Percentiles rank a stretch among this genome's conserved stretches.
phyloP scores from a whole-genome alignment of 345 rosid species.

The Citrus maxima region DNA sequence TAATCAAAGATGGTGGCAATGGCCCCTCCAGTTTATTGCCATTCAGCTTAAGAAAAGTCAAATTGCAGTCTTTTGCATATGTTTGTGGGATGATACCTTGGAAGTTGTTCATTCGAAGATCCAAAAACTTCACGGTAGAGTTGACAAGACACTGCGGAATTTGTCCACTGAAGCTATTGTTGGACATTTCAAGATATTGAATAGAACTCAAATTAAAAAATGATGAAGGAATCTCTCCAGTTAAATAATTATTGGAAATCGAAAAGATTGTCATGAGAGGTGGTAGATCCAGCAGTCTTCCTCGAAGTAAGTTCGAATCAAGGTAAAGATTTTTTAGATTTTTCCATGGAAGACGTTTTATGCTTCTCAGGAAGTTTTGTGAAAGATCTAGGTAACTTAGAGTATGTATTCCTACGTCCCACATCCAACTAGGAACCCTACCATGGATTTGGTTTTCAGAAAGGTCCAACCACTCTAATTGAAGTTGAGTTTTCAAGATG shows the following conservation, averaged over 20 bases:
- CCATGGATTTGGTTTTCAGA: not conserved
- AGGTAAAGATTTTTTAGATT: not conserved
- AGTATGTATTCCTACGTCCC: not conserved
- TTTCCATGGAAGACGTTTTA: not conserved
- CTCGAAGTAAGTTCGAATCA: not conserved
- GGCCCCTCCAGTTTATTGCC: too few relatives aligned
- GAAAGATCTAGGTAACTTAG: not conserved
- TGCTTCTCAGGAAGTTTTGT: not conserved
- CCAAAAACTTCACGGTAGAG: not conserved
- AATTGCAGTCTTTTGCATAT: too few relatives aligned
- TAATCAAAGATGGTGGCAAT: too few relatives aligned
- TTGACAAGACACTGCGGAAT: too few relatives aligned
- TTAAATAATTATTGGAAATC: not conserved
- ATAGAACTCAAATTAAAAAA: slow-evolving; percentile 3
- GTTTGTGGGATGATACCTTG: not conserved
- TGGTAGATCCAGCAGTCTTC: not conserved
- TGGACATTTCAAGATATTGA: not conserved
- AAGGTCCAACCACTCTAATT: not conserved
- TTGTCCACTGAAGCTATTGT: too few relatives aligned
- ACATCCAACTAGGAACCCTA: not conserved
- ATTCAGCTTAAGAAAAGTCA: not conserved
- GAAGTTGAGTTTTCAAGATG: not conserved
- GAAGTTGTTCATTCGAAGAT: not conserved
- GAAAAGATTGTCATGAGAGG: not conserved
- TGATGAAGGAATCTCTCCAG: slow-evolving; percentile 2